Evolutionary conservation across 441 rosid species (phyloP).

Genomic region (Lepidium campestre): DNA sequence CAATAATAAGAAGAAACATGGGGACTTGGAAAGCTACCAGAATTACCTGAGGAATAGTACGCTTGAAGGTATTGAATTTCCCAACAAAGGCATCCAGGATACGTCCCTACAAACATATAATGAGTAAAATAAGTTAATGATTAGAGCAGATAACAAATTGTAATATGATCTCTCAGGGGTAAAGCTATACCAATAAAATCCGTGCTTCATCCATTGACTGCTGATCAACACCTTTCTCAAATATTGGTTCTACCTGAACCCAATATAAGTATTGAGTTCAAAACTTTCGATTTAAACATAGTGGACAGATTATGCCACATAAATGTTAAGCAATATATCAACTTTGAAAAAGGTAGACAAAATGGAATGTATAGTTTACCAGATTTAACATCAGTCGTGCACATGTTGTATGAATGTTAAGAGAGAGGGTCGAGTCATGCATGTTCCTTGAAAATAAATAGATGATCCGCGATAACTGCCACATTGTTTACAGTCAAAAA

Average conservation of each 20-base stretch:
- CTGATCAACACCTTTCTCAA: slow-evolving; percentile 91
- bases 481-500: slow-evolving; percentile 15
- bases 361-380: slow-evolving; percentile 41
- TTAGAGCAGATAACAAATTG: slow-evolving; percentile 5
- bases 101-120: slow-evolving; percentile 51
- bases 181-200: slow-evolving; percentile 60
- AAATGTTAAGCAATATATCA: slow-evolving; percentile 17
- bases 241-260: slow-evolving; percentile 93
- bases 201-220: slow-evolving; percentile 96
- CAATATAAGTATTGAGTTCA: slow-evolving; percentile 18
- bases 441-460: slow-evolving; percentile 95
- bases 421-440: slow-evolving; percentile 95
- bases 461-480: slow-evolving; percentile 93
- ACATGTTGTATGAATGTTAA: slow-evolving; percentile 92
- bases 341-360: slow-evolving; percentile 1
- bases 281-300: neutral
- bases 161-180: slow-evolving; percentile 9
- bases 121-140: slow-evolving; percentile 15
- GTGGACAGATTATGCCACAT: slow-evolving; percentile 4
- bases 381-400: slow-evolving; percentile 98
- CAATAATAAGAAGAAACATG: slow-evolving; percentile 1
- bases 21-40: slow-evolving; percentile 1
- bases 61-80: slow-evolving; percentile 91
- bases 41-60: slow-evolving; percentile 92
- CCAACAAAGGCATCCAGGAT: slow-evolving; percentile 99